Evolutionary conservation across 257 asterid species (phyloP).

Genomic region (Orobanche coerulescens): DNA sequence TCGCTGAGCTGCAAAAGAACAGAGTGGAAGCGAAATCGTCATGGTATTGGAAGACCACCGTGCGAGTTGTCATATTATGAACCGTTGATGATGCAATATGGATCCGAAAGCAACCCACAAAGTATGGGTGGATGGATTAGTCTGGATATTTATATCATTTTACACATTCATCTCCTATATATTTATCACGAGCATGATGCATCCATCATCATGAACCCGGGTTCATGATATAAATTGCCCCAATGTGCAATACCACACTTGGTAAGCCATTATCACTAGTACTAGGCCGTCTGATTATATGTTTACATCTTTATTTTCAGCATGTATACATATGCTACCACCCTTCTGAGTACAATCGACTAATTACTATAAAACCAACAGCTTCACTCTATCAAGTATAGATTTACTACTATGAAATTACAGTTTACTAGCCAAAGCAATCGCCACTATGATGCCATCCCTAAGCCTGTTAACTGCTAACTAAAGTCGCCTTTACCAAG

Average conservation of each 20-base stretch:
- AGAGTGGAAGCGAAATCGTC: too few species aligned
- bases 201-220: too few species aligned
- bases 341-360: neutral
- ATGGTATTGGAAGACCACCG: too few species aligned
- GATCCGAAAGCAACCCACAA: neutral
- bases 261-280: neutral
- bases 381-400: neutral
- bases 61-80: conserved; percentile 15
- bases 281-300: neutral
- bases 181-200: too few species aligned
- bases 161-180: too few species aligned
- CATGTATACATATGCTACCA: neutral
- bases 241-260: neutral
- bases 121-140: neutral
- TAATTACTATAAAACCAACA: neutral
- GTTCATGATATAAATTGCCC: neutral
- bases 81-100: neutral
- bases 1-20: conserved; percentile 71
- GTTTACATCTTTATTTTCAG: neutral
- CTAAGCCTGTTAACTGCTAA: neutral
- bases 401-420: neutral
- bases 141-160: too few species aligned
- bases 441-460: neutral
- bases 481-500: neutral
- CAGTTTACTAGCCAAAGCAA: neutral